Percentiles rank a stretch among this genome's conserved stretches.
Conservation (phyloP, 2,329 filamentous ascomycete species). For the Neobulgaria alba region DNA sequence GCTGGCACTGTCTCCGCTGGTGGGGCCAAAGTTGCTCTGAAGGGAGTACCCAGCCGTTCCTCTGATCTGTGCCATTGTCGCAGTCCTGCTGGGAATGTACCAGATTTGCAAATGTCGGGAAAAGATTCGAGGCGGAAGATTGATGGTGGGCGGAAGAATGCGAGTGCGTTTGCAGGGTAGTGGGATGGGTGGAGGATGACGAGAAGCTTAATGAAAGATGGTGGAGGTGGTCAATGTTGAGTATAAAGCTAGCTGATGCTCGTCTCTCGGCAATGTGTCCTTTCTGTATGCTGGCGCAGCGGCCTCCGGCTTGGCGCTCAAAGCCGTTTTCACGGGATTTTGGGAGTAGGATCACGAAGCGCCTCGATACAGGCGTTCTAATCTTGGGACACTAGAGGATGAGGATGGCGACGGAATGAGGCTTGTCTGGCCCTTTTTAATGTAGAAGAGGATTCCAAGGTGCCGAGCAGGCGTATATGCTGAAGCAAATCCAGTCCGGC, state of each 20-base stretch:
- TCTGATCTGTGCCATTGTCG: constrained; percentile 48
- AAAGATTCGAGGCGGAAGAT: not conserved
- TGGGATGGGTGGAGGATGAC: no score
- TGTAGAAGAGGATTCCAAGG: no score
- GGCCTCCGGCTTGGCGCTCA: not conserved
- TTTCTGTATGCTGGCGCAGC: not conserved
- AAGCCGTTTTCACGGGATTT: not conserved
- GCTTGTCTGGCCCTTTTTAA: no score
- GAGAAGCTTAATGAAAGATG: not conserved
- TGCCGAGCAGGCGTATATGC: no score
- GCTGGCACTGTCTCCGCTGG: constrained; percentile 25
- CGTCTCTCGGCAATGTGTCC: not conserved
- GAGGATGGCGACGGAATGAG: not conserved
- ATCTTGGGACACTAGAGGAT: constrained; percentile 4
- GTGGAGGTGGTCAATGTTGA: not conserved
- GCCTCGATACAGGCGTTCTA: not conserved
- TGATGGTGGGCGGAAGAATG: not conserved
- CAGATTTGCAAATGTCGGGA: constrained; percentile 2
- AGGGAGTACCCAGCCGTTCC: constrained; percentile 40
- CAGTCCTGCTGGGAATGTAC: constrained; percentile 24
- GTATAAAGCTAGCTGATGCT: not conserved
- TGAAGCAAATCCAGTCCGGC: no score
- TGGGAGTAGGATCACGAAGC: not conserved
- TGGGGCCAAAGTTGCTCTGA: constrained; percentile 29
- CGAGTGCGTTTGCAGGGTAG: no score